These are phyloP conservation scores for Solanum ossicruentum DNA, from an alignment of 257 asterid genomes.

Conservation along the genomic window DNA sequence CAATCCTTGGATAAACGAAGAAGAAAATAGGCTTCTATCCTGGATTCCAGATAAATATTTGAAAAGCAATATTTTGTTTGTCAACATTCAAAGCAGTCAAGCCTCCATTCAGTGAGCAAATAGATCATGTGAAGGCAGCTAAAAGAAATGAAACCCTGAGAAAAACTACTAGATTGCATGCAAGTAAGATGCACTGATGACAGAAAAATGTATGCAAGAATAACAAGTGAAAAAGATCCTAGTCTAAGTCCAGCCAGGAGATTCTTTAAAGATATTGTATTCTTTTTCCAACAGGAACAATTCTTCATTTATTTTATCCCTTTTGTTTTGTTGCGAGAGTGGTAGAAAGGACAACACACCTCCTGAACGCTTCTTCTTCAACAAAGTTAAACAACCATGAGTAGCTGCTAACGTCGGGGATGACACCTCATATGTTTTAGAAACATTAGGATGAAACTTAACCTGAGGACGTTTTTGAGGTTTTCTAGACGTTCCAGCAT, in stretches of 20 bases:
- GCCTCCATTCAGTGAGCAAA: not conserved
- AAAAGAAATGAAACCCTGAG: not conserved
- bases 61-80: not conserved
- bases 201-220: not conserved
- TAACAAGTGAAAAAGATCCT: not conserved
- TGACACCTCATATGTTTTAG: constrained; percentile 37
- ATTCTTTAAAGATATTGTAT: not conserved
- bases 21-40: not conserved
- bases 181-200: not conserved
- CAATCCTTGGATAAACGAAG: constrained; percentile 2
- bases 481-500: constrained; percentile 59
- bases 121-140: not conserved
- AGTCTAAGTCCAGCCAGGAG: not conserved
- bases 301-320: not conserved
- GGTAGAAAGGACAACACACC: constrained; percentile 35
- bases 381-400: constrained; percentile 42
- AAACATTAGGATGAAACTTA: constrained; percentile 37
- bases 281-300: not conserved
- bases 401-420: constrained; percentile 35
- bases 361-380: constrained; percentile 76
- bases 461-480: constrained; percentile 67
- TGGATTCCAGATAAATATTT: not conserved
- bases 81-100: not conserved
- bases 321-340: not conserved
- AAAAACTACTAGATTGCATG: not conserved